phyloP scores from a whole-genome alignment of 2,329 filamentous ascomycete species.

The Cladosporium sp. region DNA sequence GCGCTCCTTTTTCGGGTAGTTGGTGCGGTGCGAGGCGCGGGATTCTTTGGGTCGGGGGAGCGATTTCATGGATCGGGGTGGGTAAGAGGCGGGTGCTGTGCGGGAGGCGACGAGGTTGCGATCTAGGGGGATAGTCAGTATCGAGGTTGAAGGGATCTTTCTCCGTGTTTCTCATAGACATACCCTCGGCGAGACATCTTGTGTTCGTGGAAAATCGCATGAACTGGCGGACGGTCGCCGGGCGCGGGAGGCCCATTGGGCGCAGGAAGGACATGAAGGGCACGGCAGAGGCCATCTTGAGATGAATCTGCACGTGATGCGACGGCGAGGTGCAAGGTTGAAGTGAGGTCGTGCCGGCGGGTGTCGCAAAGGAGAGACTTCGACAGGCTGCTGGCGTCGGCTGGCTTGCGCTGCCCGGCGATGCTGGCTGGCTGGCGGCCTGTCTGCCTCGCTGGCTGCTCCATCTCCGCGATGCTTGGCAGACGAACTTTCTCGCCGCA shows the following conservation, averaged over 20 bases:
- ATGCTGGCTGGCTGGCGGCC: neutral
- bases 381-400: neutral
- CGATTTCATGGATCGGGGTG: slow-evolving; percentile 27
- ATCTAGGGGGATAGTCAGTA: slow-evolving; percentile 17
- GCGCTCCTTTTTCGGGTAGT: slow-evolving; percentile 28
- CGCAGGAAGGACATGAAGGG: slow-evolving; percentile 36
- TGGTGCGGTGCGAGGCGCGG: slow-evolving; percentile 29
- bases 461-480: neutral
- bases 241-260: slow-evolving; percentile 33
- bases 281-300: slow-evolving; percentile 17
- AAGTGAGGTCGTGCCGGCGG: neutral
- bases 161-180: slow-evolving; percentile 11
- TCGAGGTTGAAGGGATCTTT: neutral
- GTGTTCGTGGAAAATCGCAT: slow-evolving; percentile 35
- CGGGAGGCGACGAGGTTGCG: slow-evolving; percentile 30
- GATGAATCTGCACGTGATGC: slow-evolving; percentile 31
- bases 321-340: slow-evolving; percentile 24
- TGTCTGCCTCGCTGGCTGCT: neutral
- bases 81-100: slow-evolving; percentile 27
- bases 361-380: slow-evolving; percentile 24
- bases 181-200: slow-evolving; percentile 24
- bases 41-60: slow-evolving; percentile 32
- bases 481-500: too few relatives aligned
- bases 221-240: slow-evolving; percentile 32
- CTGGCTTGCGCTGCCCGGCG: neutral